These are phyloP conservation scores for Euphorbia pulcherrima DNA, from an alignment of 345 rosid genomes.

Conservation along the genomic window DNA sequence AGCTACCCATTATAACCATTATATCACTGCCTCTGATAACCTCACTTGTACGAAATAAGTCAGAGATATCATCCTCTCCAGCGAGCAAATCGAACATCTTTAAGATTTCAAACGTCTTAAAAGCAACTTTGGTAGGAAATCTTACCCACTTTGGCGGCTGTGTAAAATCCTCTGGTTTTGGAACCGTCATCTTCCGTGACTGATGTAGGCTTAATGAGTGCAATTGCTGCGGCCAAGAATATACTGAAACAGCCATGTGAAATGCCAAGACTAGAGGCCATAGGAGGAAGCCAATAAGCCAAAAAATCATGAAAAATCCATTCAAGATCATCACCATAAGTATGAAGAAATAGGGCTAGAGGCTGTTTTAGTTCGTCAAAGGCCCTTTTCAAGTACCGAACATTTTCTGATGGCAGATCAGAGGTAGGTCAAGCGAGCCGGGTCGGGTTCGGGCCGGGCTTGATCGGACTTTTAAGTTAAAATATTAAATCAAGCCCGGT, in stretches of 20 bases:
- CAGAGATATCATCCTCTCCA: not conserved
- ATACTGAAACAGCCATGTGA: not conserved
- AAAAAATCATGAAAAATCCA: constrained; percentile 13
- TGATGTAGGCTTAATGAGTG: constrained; percentile 13
- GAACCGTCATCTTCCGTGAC: constrained; percentile 8
- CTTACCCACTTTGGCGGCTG: constrained; percentile 43
- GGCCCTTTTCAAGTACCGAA: constrained; percentile 6
- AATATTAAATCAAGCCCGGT: no score
- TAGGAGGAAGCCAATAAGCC: not conserved
- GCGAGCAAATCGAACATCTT: not conserved
- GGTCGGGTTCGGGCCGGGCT: no score
- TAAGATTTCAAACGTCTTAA: constrained; percentile 25
- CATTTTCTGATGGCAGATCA: constrained; percentile 6
- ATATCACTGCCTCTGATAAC: constrained; percentile 18
- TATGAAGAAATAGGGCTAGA: not conserved
- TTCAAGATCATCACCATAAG: not conserved
- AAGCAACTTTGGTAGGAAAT: constrained; percentile 29
- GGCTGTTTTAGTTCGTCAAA: constrained; percentile 9
- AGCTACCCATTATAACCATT: constrained; percentile 11
- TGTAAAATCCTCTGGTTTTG: constrained; percentile 40
- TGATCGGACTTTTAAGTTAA: no score
- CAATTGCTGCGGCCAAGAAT: not conserved
- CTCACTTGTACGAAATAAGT: not conserved
- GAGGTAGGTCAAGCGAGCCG: no score
- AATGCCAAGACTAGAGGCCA: not conserved